A percentile compares a stretch with the other conserved stretches of the same genome.
These are phyloP conservation scores for Periconia sp. DNA, from an alignment of 2,329 filamentous ascomycete genomes.

Conservation along the genomic window DNA sequence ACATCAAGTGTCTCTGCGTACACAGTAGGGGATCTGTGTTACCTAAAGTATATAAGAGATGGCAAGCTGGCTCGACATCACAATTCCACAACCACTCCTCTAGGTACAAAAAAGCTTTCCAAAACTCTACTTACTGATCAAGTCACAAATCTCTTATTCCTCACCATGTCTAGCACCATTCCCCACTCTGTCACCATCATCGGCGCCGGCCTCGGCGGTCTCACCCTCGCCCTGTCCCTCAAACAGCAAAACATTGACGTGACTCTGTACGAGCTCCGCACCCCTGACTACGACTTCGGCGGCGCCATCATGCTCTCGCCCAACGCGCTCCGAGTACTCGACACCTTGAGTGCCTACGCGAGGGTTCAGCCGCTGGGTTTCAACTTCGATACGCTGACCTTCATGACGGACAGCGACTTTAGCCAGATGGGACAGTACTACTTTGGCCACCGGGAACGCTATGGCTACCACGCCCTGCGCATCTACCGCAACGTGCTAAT, in stretches of 20 bases:
- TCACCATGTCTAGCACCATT: too few species aligned
- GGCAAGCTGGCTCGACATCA: too few species aligned
- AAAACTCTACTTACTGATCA: too few species aligned
- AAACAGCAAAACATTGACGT: conserved; percentile 54
- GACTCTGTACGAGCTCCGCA: conserved; percentile 32
- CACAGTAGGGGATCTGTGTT: too few species aligned
- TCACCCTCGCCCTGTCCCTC: conserved; percentile 58
- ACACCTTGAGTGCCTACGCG: conserved; percentile 52
- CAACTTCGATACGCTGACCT: conserved; percentile 51
- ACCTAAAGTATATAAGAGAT: too few species aligned
- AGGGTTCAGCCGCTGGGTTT: conserved; percentile 48
- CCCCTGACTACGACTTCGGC: conserved; percentile 12
- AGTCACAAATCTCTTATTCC: too few species aligned
- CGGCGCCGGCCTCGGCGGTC: too few species aligned
- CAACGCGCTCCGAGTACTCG: conserved; percentile 54
- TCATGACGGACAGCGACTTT: conserved; percentile 44
- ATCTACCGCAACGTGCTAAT: conserved; percentile 58
- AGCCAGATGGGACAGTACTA: too few species aligned
- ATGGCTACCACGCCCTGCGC: conserved; percentile 57
- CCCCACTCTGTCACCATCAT: too few species aligned
- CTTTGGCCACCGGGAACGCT: conserved; percentile 51
- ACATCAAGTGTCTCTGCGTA: too few species aligned
- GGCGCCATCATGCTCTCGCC: conserved; percentile 59
- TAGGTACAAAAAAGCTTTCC: too few species aligned
- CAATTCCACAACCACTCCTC: too few species aligned